Evolutionary conservation across 148 eudicot species (phyloP), one percentile per base, ranked within the genome.

Genomic region (Beta vulgaris): DNA sequence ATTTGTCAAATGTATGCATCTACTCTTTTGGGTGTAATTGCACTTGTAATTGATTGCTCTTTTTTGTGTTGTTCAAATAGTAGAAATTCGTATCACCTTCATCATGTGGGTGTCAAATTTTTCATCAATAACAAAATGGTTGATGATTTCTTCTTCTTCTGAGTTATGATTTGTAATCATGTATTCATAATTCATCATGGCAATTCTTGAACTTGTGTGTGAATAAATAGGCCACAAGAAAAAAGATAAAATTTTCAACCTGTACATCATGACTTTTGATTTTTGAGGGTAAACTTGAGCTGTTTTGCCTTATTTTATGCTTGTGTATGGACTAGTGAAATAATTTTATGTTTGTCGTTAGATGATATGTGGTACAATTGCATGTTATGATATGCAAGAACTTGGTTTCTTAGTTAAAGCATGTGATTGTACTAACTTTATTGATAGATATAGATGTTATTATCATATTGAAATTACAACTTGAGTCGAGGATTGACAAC

Each of bases 201-300:
- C 74, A 74, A 13, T 69, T 68, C 74, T 79, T 79, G 78, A 79
- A 79, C 57, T 79, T 48, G 46, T 68, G 46, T 68, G 19, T 74
- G 5, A 44, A 16, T 2, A 37, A 26, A 76, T 68, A 54, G 53
- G 36, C 43, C 29, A 18, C 73, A 28, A 55, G 43, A 76, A 76
- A 14, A 37, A 28, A 18, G 39, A 1, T n/a, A 40, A 2, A 13
- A 3, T 32, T 19, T 78, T 68, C 73, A 79, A 73, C 68, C 7
- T 49, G 9, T 58, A 28, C 74, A 74, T 79, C 46, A 79, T 79
- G 49, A 69, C 58, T 36, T 60, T 67, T 79, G 72, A 34, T 65
- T 66, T 73, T 78, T 72, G 54, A n/a, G 29, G 39, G 69, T 44
- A 28, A 46, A 69, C 69, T 36, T 61, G 23, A n/a, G 59, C 3